phyloP scores from a whole-genome alignment of 208 protist species.

The Lotmaria passim region DNA sequence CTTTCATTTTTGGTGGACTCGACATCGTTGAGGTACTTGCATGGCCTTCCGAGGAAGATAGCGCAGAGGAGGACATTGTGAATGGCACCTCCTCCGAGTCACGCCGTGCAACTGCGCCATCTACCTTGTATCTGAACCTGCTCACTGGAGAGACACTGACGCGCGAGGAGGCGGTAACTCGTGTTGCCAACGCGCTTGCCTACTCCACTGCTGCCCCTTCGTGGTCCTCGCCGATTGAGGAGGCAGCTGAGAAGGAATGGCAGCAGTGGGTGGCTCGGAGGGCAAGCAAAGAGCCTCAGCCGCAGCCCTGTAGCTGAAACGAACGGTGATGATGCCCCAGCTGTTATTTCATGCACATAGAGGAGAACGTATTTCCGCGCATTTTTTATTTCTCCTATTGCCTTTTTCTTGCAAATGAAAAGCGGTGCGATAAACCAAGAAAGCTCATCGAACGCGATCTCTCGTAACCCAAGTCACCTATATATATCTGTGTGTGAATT shows the following conservation, averaged over 20 bases:
- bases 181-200: constrained; percentile 14
- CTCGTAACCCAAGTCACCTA: no score
- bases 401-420: not conserved
- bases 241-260: constrained; percentile 40
- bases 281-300: constrained; percentile 4
- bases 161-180: constrained; percentile 26
- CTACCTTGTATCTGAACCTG: constrained; percentile 35
- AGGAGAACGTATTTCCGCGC: not conserved
- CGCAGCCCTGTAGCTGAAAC: constrained; percentile 21
- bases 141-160: constrained; percentile 38
- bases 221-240: constrained; percentile 34
- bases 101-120: constrained; percentile 3
- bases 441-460: not conserved
- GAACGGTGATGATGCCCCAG: not conserved
- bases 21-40: constrained; percentile 59
- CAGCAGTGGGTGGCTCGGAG: constrained; percentile 32
- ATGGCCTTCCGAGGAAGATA: constrained; percentile 19
- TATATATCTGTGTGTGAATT: constrained; percentile 1
- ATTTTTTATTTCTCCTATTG: not conserved
- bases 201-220: constrained; percentile 12
- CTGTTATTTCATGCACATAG: constrained; percentile 1
- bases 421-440: not conserved
- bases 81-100: not conserved
- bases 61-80: constrained; percentile 12
- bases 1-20: constrained; percentile 72